Conservation (phyloP, 176 grass and related monocot species). For the Thinopyrum elongatum region DNA sequence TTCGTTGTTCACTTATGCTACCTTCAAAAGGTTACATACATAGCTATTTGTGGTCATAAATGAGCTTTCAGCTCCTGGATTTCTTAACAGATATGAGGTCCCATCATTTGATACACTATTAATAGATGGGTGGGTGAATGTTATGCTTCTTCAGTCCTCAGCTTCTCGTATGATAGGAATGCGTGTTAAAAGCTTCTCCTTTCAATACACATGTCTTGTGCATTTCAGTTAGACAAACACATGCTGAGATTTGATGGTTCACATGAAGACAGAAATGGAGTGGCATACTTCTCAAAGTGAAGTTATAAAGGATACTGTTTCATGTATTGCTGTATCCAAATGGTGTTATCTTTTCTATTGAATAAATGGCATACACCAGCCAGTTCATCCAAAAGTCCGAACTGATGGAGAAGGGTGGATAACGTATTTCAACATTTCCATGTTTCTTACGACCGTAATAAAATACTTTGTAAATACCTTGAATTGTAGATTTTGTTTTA, state of each 20-base stretch:
- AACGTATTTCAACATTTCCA: background rate
- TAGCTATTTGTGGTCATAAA: background rate
- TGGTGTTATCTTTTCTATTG: background rate
- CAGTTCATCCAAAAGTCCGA: background rate
- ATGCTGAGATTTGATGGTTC: background rate
- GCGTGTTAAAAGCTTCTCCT: background rate
- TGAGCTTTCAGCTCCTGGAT: background rate
- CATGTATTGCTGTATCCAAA: background rate
- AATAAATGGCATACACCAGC: background rate
- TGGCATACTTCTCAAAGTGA: background rate
- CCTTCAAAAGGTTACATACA: background rate
- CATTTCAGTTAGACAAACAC: slow-evolving; percentile 18
- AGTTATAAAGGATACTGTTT: background rate
- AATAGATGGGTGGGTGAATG: background rate
- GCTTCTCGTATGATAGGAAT: background rate
- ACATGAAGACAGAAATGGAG: background rate
- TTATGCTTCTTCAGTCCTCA: background rate
- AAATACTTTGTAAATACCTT: too few relatives aligned
- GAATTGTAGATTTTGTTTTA: too few relatives aligned
- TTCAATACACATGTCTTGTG: background rate
- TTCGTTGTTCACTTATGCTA: background rate
- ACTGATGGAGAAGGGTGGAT: background rate
- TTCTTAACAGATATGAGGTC: background rate
- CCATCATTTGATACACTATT: background rate
- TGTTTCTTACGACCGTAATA: background rate